Evolutionary conservation across 192 early-diverging fungal genomes (phyloP).

Genomic region (Entomortierella parvispora): DNA sequence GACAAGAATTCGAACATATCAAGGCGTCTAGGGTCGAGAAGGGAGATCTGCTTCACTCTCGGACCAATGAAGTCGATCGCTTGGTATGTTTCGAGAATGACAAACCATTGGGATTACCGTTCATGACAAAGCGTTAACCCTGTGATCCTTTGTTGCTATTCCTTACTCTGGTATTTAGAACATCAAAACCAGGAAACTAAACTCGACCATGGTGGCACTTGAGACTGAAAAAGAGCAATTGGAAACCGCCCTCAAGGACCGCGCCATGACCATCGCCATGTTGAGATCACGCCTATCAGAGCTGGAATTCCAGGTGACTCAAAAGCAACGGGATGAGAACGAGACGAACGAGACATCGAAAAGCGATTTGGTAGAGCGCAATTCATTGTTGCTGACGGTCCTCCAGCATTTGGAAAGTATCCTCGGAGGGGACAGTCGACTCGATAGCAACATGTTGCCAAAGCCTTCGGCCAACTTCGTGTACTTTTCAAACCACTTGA

Average conservation of each 20-base stretch:
- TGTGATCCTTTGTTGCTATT: no score
- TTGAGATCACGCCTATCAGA: constrained; percentile 40
- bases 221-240: constrained; percentile 37
- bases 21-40: constrained; percentile 37
- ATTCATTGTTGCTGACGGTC: constrained; percentile 50
- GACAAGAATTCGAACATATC: constrained; percentile 51
- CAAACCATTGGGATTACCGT: not conserved
- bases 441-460: constrained; percentile 40
- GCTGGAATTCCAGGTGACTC: constrained; percentile 28
- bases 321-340: constrained; percentile 33
- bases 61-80: constrained; percentile 52
- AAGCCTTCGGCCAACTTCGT: constrained; percentile 53
- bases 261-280: constrained; percentile 45
- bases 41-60: constrained; percentile 31
- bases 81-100: constrained; percentile 24
- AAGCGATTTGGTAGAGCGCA: constrained; percentile 50
- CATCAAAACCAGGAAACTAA: constrained; percentile 36
- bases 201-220: constrained; percentile 33
- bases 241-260: constrained; percentile 48
- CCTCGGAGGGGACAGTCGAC: constrained; percentile 44
- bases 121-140: no score
- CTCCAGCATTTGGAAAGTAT: constrained; percentile 51
- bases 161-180: constrained; percentile 7
- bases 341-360: constrained; percentile 12
- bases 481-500: constrained; percentile 49